Base-by-base conservation (phyloP, 1,284 basidiomycete species). In the Marasmius sp. region DNA sequence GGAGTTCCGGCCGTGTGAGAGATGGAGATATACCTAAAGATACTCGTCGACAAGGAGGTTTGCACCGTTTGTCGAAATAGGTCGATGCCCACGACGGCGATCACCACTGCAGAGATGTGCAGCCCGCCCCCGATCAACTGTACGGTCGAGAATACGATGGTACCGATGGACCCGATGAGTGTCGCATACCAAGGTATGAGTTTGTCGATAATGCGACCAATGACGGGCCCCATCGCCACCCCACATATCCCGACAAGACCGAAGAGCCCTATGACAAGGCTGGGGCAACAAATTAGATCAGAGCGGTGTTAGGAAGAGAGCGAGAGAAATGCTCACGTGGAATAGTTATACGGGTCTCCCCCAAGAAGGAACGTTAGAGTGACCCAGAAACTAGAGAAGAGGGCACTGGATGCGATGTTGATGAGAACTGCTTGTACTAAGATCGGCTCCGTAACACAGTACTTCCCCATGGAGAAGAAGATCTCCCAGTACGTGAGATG, bases 301-400 rank as follows among this genome's bases (percentile, higher is more conserved):
- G 61, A 47, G 22, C 20, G 27, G 43, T 9, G 36, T 36, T 38
- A 36, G 49, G 16, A 51, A 41, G 6, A 36, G 11, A 56, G 27
- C 61, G 22, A 49, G 38, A 9, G 36, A 48, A 20, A 41, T 22
- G 72, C 84, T 54, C 67, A 87, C 85, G 85, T 87, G 0, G 84
- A 85, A 66, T 85, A 90, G 67, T 85, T 68, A 67, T 91, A 92
- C 1, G 87, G 88, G 1, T 81, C 68, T 10, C 82, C 87, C 12
- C 83, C 84, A 1, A 93, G 81, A 37, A 92, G 74, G 74, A 91
- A 92, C 0, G 90, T 92, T 61, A 91, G 70, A 3, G 87, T 89
- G 1, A 89, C 86, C 90, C 89, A 92, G 68, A 86, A 88, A 63
- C 78, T 80, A 11, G 76, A 77, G 69, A 87, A 88, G 64, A 81